phyloP scores from a whole-genome alignment of 225 moss, liverwort and hornwort genomes.

The Climacium dendroides region DNA sequence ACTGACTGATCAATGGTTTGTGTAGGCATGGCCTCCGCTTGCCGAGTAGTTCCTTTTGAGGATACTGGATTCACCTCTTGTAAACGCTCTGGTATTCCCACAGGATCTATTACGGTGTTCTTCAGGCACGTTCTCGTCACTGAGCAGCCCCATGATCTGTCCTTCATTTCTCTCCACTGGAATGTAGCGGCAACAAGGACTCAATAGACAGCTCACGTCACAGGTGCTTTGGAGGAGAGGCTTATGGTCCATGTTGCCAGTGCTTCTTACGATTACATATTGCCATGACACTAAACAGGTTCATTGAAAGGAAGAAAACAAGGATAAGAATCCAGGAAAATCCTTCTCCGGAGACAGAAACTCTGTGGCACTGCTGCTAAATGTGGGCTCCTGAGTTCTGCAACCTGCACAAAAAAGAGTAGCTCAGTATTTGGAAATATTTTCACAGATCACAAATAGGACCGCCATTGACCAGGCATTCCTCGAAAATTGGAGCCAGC shows the following conservation, averaged over 20 bases:
- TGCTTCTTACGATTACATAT: neutral
- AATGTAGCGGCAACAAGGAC: neutral
- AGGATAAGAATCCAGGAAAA: neutral
- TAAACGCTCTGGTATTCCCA: neutral
- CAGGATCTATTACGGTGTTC: slow-evolving; percentile 19
- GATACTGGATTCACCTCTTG: neutral
- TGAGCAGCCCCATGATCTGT: slow-evolving; percentile 36
- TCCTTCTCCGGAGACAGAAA: neutral
- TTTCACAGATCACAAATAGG: neutral
- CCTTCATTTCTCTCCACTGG: slow-evolving; percentile 15
- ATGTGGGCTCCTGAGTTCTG: neutral
- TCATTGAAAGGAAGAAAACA: neutral
- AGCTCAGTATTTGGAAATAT: neutral
- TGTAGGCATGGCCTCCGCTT: neutral
- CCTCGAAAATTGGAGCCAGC: neutral
- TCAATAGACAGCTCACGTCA: neutral
- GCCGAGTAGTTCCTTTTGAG: neutral
- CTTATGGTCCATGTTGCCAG: neutral
- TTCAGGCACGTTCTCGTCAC: slow-evolving; percentile 36
- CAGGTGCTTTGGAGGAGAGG: neutral
- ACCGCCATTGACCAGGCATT: neutral
- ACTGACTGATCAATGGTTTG: slow-evolving; percentile 1
- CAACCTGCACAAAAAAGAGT: neutral
- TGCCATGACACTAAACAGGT: neutral
- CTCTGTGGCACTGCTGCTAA: neutral